Evolutionary conservation across 1,139 yeast genomes (phyloP).

Genomic region (Zygosaccharomyces sapae): DNA sequence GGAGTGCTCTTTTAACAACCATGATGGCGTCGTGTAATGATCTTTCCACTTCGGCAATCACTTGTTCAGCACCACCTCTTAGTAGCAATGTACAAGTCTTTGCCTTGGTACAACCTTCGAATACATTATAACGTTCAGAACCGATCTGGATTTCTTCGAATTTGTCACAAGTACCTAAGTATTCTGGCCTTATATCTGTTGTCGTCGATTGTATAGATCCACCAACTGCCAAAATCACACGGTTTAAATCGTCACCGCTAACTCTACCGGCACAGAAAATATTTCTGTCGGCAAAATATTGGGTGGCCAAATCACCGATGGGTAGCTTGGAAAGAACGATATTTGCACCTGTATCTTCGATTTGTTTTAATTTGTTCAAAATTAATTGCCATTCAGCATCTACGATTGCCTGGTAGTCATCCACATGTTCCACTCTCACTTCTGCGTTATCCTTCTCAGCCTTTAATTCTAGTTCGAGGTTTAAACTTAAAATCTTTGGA

Average conservation of each 20-base stretch:
- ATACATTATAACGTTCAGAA: slow-evolving; percentile 87
- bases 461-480: slow-evolving; percentile 91
- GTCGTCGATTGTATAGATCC: slow-evolving; percentile 87
- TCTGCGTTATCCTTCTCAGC: slow-evolving; percentile 99
- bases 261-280: slow-evolving; percentile 98
- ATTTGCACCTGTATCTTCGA: slow-evolving; percentile 81
- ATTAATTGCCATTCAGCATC: slow-evolving; percentile 99
- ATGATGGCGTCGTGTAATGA: slow-evolving; percentile 96
- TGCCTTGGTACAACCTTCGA: slow-evolving; percentile 87
- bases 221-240: slow-evolving; percentile 92
- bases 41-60: slow-evolving; percentile 96
- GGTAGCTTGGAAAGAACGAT: slow-evolving; percentile 92
- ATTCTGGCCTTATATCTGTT: slow-evolving; percentile 64
- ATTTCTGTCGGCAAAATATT: slow-evolving; percentile 92
- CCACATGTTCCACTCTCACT: slow-evolving; percentile 89
- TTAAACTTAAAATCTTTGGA: slow-evolving; percentile 80
- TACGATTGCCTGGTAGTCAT: slow-evolving; percentile 91
- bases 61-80: slow-evolving; percentile 98
- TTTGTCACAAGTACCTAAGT: slow-evolving; percentile 77
- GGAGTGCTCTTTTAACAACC: slow-evolving; percentile 94
- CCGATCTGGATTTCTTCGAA: slow-evolving; percentile 97
- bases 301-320: slow-evolving; percentile 97
- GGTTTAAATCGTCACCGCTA: slow-evolving; percentile 78
- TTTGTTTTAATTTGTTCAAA: slow-evolving; percentile 76
- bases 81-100: slow-evolving; percentile 88